Evolutionary conservation across 805 yeast genomes (phyloP).

Genomic region (Sugiyamaella americana): DNA sequence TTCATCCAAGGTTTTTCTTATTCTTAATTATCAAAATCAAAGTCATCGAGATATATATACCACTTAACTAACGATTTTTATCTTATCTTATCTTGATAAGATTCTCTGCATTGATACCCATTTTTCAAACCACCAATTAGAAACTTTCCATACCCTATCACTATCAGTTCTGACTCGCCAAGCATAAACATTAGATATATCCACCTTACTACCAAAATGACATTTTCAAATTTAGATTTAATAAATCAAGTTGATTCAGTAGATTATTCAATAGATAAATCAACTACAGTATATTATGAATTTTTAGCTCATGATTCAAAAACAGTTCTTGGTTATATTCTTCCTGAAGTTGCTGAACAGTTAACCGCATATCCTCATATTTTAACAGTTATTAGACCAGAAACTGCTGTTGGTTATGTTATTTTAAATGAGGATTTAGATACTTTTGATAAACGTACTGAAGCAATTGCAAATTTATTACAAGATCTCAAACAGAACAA

Average conservation of each 20-base stretch:
- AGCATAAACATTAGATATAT: too few relatives aligned
- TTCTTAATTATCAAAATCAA: too few relatives aligned
- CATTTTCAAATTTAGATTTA: background rate
- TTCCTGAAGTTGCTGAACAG: constrained; percentile 22
- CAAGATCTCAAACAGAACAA: constrained; percentile 20
- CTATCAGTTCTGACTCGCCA: too few relatives aligned
- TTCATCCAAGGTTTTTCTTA: too few relatives aligned
- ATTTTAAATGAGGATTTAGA: constrained; percentile 21
- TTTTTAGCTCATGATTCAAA: constrained; percentile 26
- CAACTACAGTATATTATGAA: constrained; percentile 13
- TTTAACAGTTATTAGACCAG: constrained; percentile 27
- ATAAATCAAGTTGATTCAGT: constrained; percentile 13
- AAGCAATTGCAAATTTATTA: constrained; percentile 27
- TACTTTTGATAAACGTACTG: constrained; percentile 39
- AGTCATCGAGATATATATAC: too few relatives aligned
- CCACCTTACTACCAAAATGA: too few relatives aligned
- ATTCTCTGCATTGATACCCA: too few relatives aligned
- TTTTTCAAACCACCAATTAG: too few relatives aligned
- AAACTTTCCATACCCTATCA: too few relatives aligned
- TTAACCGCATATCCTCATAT: constrained; percentile 13
- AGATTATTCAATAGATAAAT: constrained; percentile 7
- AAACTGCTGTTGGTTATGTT: background rate
- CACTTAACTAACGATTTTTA: too few relatives aligned
- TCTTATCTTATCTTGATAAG: too few relatives aligned
- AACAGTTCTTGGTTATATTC: constrained; percentile 23